These are phyloP conservation scores for Colletotrichum gigasporum DNA, from an alignment of 2,329 filamentous ascomycete genomes.

Conservation along the genomic window DNA sequence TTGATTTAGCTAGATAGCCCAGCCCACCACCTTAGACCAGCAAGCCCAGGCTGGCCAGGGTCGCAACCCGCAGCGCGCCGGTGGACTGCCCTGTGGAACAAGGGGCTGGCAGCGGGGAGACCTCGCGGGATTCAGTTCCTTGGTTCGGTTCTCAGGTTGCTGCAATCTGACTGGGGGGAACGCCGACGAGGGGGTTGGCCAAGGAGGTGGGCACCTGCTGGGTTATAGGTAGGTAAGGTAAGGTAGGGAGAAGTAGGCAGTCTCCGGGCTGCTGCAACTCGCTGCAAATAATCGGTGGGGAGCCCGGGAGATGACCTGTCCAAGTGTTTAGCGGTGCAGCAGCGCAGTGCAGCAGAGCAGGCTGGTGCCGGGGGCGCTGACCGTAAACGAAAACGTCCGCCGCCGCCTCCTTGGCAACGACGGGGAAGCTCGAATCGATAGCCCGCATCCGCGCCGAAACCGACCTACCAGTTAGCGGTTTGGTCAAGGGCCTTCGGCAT, in stretches of 20 bases:
- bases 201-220: not conserved
- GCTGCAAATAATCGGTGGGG: not conserved
- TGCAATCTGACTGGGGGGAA: not conserved
- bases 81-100: conserved; percentile 6
- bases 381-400: conserved; percentile 11
- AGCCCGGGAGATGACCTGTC: no score
- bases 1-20: not conserved
- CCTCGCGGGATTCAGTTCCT: conserved; percentile 6
- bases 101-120: conserved; percentile 14
- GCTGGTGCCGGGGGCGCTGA: not conserved
- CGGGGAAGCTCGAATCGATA: not conserved
- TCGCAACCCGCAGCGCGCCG: conserved; percentile 23
- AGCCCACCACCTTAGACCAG: not conserved
- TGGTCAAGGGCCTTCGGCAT: no score
- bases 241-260: no score
- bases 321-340: no score
- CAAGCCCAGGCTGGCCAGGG: conserved; percentile 9
- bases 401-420: conserved; percentile 5
- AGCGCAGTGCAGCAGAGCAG: no score
- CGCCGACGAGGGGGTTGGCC: not conserved
- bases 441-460: not conserved
- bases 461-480: no score
- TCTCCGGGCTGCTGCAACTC: no score
- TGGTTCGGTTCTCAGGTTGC: conserved; percentile 9
- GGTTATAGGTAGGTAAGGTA: no score